These are phyloP conservation scores for Exidia glandulosa DNA, from an alignment of 768 basidiomycete genomes.

Conservation along the genomic window DNA sequence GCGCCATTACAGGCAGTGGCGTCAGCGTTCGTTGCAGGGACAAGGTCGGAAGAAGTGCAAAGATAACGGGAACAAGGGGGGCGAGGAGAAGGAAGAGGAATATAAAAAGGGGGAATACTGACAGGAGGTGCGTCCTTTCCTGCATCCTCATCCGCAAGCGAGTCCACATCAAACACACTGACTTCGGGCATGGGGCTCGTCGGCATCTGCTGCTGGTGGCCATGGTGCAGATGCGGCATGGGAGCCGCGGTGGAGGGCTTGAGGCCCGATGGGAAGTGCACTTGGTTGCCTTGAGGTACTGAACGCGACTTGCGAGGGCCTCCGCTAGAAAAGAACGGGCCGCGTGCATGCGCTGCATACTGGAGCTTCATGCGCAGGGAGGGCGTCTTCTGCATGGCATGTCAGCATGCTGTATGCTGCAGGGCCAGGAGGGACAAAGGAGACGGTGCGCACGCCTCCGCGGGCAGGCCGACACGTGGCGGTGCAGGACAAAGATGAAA, in stretches of 20 bases:
- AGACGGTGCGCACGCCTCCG: too few relatives aligned
- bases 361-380: neutral
- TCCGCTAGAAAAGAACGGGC: neutral
- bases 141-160: neutral
- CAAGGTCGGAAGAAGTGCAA: neutral
- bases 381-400: neutral
- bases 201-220: neutral
- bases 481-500: neutral
- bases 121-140: neutral
- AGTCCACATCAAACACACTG: neutral
- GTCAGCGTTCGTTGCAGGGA: neutral
- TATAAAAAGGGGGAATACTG: neutral
- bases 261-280: neutral
- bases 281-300: too few relatives aligned
- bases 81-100: neutral
- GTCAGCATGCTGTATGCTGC: neutral
- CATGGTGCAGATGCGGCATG: neutral
- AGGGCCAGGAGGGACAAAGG: too few relatives aligned
- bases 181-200: neutral
- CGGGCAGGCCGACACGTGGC: neutral
- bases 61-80: too few relatives aligned
- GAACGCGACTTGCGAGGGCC: neutral
- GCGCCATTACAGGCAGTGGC: neutral
- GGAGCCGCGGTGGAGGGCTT: neutral
- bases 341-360: neutral